Base-by-base conservation (phyloP, 2,329 filamentous ascomycete species). In the Pleoardoris graminearum region DNA sequence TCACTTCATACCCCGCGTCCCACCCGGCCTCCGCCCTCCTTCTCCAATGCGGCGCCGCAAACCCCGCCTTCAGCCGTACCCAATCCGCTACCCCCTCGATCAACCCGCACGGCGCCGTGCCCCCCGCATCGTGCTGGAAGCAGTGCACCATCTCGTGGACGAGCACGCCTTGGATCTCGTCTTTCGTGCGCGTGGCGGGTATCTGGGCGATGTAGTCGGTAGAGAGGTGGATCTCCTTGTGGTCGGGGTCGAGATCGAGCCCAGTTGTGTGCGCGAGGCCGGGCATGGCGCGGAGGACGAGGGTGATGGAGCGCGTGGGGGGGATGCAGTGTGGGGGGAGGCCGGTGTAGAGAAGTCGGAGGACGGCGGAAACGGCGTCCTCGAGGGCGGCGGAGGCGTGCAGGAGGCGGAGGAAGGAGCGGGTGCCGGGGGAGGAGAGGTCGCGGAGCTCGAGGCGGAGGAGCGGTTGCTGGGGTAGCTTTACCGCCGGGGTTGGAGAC, bases 91-190 rank as follows among this genome's bases (percentile, higher is more conserved):
- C 85, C 0, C 93, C 93, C 74, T 97, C 93, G 50, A 96, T 87
- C 41, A 97, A 74, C 0, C 94, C 94, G 0, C 87, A 87, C 2
- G 76, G 73, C 37, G 85, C 76, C 4, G 74, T 76, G 0, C 77
- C 78, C 8, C 73, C 77, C 1, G 80, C 88, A 62, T 90, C 87
- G 74, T 90, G 88, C 73, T 97, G 93, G 76, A 89, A 95, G 75
- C 91, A 97, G 76, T 97, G 94, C 12, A 97, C 93, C 56, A 97
- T 86, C 75, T 97, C 93, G 70, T 97, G 93, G 1, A 89, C 88
- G 17, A 97, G 73, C 0, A 97, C 91, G 35, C 94, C 94, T 16
- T 83, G 76, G 53, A 97, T 85, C 76, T 97, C 91, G 33, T 80
- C 73, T 57, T 65, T 73, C 32, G 55, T 62, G 12, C 72, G 60